Percentiles rank a stretch among this genome's conserved stretches.
Conservation (phyloP, 2,329 filamentous ascomycete species). For the Aspergillus sergii region DNA sequence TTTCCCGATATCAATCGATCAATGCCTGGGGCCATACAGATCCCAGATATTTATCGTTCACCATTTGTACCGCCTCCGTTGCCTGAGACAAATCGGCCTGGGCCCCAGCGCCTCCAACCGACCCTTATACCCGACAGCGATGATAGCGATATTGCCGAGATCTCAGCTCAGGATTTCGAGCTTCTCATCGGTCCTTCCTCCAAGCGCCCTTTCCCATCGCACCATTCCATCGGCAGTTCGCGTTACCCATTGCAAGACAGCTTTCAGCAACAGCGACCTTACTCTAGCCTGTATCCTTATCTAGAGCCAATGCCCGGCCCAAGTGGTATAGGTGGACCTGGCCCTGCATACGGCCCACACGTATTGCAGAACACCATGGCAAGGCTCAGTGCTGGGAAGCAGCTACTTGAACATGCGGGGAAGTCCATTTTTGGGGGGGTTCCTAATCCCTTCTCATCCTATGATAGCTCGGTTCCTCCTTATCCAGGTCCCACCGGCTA, state of each 20-base stretch:
- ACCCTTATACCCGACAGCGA: slow-evolving; percentile 22
- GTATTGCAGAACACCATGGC: slow-evolving; percentile 24
- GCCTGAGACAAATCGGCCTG: background rate
- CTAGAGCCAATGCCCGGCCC: slow-evolving; percentile 4
- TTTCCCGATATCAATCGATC: background rate
- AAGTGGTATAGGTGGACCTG: slow-evolving; percentile 6
- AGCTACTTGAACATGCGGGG: slow-evolving; percentile 16
- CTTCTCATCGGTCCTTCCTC: background rate
- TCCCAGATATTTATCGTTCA: background rate
- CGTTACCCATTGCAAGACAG: background rate
- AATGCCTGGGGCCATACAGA: background rate
- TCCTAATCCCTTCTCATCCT: slow-evolving; percentile 7
- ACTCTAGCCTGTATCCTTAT: background rate
- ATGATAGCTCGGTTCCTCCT: background rate
- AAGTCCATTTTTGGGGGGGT: slow-evolving; percentile 11
- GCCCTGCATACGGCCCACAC: slow-evolving; percentile 17
- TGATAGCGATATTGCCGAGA: slow-evolving; percentile 40
- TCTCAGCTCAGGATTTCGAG: slow-evolving; percentile 26
- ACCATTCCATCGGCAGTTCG: background rate
- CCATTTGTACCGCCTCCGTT: background rate
- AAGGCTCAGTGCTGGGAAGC: slow-evolving; percentile 19
- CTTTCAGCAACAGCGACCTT: background rate
- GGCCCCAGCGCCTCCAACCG: slow-evolving; percentile 5
- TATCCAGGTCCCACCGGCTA: slow-evolving; percentile 1
- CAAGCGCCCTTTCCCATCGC: background rate